Evolutionary conservation across 228 moss, liverwort and hornwort genomes (phyloP).

Genomic region (Sphagnum magellanicum): DNA sequence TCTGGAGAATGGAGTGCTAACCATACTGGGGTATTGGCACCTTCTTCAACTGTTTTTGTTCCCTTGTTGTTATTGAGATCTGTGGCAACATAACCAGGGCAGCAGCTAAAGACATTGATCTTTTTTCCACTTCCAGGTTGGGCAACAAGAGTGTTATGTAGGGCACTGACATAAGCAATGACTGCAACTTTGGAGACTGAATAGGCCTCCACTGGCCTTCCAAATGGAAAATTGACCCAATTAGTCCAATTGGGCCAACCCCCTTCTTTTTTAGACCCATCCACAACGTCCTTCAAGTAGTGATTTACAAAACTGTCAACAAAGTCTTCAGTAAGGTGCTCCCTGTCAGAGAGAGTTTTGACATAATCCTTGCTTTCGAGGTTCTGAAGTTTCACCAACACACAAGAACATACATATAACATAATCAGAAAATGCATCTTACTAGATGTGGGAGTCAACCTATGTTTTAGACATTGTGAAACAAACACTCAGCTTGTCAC

Average conservation of each 20-base stretch:
- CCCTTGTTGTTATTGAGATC: slow-evolving; percentile 35
- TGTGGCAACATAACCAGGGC: slow-evolving; percentile 37
- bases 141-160: slow-evolving; percentile 17
- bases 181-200: slow-evolving; percentile 36
- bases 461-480: too few relatives aligned
- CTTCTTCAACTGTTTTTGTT: slow-evolving; percentile 16
- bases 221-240: background rate
- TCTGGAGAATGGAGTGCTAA: slow-evolving; percentile 26
- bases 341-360: slow-evolving; percentile 18
- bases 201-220: slow-evolving; percentile 5
- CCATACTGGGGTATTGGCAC: slow-evolving; percentile 35
- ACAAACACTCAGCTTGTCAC: too few relatives aligned
- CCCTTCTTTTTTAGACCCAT: slow-evolving; percentile 19
- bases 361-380: slow-evolving; percentile 21
- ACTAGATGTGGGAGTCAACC: too few relatives aligned
- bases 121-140: slow-evolving; percentile 4
- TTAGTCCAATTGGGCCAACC: slow-evolving; percentile 24
- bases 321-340: slow-evolving; percentile 12
- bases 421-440: too few relatives aligned
- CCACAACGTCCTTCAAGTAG: slow-evolving; percentile 29
- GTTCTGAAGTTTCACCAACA: too few relatives aligned
- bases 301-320: slow-evolving; percentile 15
- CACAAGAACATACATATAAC: too few relatives aligned
- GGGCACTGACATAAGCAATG: slow-evolving; percentile 35
- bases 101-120: slow-evolving; percentile 31